phyloP scores from a whole-genome alignment of 2,329 filamentous ascomycete genomes.

The Aplosporella prunicola region DNA sequence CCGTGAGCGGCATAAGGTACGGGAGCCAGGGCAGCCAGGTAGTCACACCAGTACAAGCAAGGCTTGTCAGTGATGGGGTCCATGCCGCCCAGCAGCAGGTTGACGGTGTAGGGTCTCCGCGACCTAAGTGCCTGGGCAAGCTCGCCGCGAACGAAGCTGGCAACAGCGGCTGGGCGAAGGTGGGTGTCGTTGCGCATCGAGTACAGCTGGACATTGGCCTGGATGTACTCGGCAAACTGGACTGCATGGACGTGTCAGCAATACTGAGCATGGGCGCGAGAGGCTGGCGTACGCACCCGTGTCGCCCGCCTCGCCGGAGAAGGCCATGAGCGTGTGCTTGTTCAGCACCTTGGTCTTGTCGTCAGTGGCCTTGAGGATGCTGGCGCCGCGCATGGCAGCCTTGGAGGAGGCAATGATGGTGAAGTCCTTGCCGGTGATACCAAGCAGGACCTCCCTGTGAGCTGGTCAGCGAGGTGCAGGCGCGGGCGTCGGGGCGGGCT shows the following conservation, averaged over 20 bases:
- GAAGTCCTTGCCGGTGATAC: slow-evolving; percentile 98
- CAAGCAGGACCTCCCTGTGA: slow-evolving; percentile 87
- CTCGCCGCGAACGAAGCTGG: slow-evolving; percentile 88
- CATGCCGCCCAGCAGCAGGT: slow-evolving; percentile 86
- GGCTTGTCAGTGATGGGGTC: slow-evolving; percentile 88
- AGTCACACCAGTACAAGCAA: slow-evolving; percentile 93
- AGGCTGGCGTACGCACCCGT: slow-evolving; percentile 52
- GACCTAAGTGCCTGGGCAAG: slow-evolving; percentile 84
- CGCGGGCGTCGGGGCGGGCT: background rate
- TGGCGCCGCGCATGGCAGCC: slow-evolving; percentile 94
- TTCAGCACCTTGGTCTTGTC: slow-evolving; percentile 94
- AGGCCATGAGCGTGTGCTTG: slow-evolving; percentile 90
- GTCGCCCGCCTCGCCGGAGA: slow-evolving; percentile 91
- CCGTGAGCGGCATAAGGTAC: slow-evolving; percentile 95
- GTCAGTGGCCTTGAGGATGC: slow-evolving; percentile 87
- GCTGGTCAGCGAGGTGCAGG: slow-evolving; percentile 1
- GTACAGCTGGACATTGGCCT: slow-evolving; percentile 96
- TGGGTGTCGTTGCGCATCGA: slow-evolving; percentile 96
- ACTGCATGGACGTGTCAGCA: slow-evolving; percentile 45
- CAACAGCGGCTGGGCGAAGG: slow-evolving; percentile 78
- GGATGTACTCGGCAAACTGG: slow-evolving; percentile 98
- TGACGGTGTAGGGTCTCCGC: slow-evolving; percentile 91
- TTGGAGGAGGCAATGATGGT: slow-evolving; percentile 96
- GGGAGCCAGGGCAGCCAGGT: slow-evolving; percentile 78
- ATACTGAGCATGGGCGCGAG: slow-evolving; percentile 10